Evolutionary conservation across 495 filamentous ascomycete species (phyloP).

Genomic region (Peziza echinospora): DNA sequence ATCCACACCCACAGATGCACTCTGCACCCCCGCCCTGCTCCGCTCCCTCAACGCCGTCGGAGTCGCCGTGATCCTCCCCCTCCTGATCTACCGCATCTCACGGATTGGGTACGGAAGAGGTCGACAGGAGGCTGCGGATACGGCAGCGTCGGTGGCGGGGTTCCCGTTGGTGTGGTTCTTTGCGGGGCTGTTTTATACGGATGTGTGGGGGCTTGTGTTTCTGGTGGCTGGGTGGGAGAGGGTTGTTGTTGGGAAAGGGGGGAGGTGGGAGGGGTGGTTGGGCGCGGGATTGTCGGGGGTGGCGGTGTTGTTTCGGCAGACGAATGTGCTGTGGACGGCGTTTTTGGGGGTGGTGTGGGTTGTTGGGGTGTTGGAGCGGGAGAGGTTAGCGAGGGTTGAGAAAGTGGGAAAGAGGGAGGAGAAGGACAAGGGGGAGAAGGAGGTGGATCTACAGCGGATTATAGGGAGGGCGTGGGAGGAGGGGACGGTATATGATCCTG

Average conservation of each 20-base stretch:
- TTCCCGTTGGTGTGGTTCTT: conserved; percentile 94
- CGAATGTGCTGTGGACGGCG: conserved; percentile 89
- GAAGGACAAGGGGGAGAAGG: too few species aligned
- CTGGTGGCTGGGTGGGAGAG: conserved; percentile 39
- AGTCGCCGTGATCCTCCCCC: conserved; percentile 21
- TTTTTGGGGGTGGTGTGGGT: conserved; percentile 62
- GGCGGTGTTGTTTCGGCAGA: conserved; percentile 64
- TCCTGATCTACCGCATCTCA: conserved; percentile 9
- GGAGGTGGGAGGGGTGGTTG: background rate
- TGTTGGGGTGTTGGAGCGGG: conserved; percentile 26
- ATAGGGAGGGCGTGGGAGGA: conserved; percentile 4
- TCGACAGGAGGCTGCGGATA: conserved; percentile 26
- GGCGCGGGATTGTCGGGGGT: conserved; percentile 4
- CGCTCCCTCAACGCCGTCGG: conserved; percentile 31
- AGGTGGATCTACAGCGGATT: background rate
- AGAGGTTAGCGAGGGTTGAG: conserved; percentile 9
- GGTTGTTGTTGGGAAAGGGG: conserved; percentile 23
- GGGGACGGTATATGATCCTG: conserved; percentile 1
- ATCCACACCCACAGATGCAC: conserved; percentile 6
- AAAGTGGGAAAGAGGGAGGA: background rate
- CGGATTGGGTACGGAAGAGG: background rate
- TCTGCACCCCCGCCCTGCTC: conserved; percentile 28
- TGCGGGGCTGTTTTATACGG: conserved; percentile 82
- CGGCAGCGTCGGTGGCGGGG: conserved; percentile 56
- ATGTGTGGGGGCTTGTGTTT: conserved; percentile 46